Evolutionary conservation across 2,329 filamentous ascomycete genomes (phyloP), one percentile per base, ranked within the genome.

Genomic region (Cladosporium sp.): DNA sequence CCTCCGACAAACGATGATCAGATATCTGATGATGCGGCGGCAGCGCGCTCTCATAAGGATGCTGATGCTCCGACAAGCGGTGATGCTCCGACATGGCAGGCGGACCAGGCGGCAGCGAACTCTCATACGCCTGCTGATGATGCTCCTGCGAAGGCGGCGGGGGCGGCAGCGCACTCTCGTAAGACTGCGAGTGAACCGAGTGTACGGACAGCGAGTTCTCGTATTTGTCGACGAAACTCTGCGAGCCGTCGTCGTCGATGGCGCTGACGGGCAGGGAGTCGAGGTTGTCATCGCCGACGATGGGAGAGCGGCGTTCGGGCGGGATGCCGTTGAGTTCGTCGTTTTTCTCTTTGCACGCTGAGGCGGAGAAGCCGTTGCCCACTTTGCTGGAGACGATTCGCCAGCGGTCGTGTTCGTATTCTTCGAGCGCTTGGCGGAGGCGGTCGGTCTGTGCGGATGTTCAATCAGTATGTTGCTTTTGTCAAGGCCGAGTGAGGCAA

Each of bases 331-430:
- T 55, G 36, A 91, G 69, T 69, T 88, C 80, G 52, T 79, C 72
- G 27, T 84, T 85, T 61, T 89, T 85, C 63, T 95, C 89, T 67
- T 86, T 85, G 71, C 91, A 96, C 38, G 90, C 88, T 30, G 83
- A 81, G 35, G 91, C 88, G 32, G 89, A 93, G 65, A 95, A 94
- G 40, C 91, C 90, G 43, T 84, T 87, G 54, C 91, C 91, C 61
- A 96, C 86, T 71, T 95, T 95, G 63, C 87, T 86, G 53, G 91
- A 86, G 55, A 95, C 84, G 63, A 94, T 88, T 59, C 89, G 85
- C 91, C 91, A 96, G 66, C 89, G 89, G 68, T 95, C 90, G 71
- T 86, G 87, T 65, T 93, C 88, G 73, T 92, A 92, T 68, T 92
- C 88, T 65, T 86, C 82, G 58, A 92, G 79, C 4, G 87, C 86